These are phyloP conservation scores for Trichoderma brevicompactum DNA, from an alignment of 2,329 filamentous ascomycete genomes.

Conservation along the genomic window DNA sequence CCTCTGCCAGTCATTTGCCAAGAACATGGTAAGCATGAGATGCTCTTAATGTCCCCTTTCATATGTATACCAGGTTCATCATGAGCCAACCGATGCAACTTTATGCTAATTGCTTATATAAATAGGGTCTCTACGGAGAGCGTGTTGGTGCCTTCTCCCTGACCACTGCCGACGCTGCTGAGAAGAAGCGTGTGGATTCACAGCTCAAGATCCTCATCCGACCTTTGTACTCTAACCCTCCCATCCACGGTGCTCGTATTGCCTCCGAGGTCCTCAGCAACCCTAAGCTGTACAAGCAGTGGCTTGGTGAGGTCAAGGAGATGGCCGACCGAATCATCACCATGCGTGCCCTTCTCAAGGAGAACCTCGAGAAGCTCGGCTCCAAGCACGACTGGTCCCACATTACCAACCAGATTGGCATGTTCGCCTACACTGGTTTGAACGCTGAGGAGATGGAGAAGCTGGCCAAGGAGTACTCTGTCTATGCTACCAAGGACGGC, in stretches of 20 bases:
- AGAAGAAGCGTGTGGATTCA: conserved; percentile 94
- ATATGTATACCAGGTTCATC: neutral
- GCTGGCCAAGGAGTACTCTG: conserved; percentile 92
- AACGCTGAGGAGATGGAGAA: conserved; percentile 88
- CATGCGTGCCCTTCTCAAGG: conserved; percentile 93
- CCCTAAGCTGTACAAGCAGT: conserved; percentile 83
- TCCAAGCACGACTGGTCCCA: conserved; percentile 98
- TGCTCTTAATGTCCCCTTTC: neutral
- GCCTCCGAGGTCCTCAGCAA: conserved; percentile 91
- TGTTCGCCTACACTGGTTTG: conserved; percentile 98
- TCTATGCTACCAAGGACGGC: conserved; percentile 94
- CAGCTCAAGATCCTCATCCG: conserved; percentile 98
- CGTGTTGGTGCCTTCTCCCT: conserved; percentile 96
- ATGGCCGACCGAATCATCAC: conserved; percentile 99
- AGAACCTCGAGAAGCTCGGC: conserved; percentile 92
- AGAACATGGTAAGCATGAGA: conserved; percentile 81
- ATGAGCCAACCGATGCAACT: too few relatives aligned
- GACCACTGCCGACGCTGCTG: conserved; percentile 79
- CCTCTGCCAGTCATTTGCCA: conserved; percentile 93
- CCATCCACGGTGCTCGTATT: conserved; percentile 93
- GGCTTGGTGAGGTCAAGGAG: conserved; percentile 94
- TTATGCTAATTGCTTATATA: conserved; percentile 1
- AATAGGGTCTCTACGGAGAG: conserved; percentile 92
- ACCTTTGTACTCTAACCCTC: conserved; percentile 97
- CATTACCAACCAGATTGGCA: conserved; percentile 98